These are phyloP conservation scores for Globisporangium nunn DNA, from an alignment of 352 stramenopile genomes.

Conservation along the genomic window DNA sequence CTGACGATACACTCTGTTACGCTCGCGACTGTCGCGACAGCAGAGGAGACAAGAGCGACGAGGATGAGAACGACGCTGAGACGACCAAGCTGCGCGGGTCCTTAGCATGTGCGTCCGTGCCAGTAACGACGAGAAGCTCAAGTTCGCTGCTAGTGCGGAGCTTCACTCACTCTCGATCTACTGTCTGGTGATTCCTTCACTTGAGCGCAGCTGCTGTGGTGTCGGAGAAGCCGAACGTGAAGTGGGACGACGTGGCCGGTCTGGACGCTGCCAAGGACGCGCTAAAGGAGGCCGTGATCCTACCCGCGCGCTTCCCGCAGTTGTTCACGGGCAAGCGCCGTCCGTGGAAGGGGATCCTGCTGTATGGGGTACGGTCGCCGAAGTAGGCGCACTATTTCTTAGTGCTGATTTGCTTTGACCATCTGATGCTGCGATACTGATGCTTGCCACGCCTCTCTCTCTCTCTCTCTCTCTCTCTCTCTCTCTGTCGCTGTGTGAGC, in stretches of 20 bases:
- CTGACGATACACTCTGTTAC: not conserved
- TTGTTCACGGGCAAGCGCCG: constrained; percentile 92
- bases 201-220: constrained; percentile 63
- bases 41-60: constrained; percentile 77
- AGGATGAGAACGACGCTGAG: constrained; percentile 92
- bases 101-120: constrained; percentile 60
- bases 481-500: not conserved
- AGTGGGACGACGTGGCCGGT: constrained; percentile 96
- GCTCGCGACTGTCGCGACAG: constrained; percentile 1
- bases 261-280: constrained; percentile 95
- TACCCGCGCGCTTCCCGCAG: constrained; percentile 94
- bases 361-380: constrained; percentile 90
- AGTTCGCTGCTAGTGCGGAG: too few species aligned
- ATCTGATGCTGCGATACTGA: not conserved
- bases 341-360: constrained; percentile 95
- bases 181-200: not conserved
- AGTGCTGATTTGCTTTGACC: not conserved
- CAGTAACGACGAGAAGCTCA: too few species aligned
- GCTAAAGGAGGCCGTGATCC: constrained; percentile 98
- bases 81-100: constrained; percentile 94
- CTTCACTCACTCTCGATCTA: not conserved
- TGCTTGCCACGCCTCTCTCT: too few species aligned
- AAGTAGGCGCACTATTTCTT: not conserved
- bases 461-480: too few species aligned
- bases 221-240: constrained; percentile 91